phyloP scores from a whole-genome alignment of 2,329 filamentous ascomycete species.

The Colletotrichum tamarilloi region DNA sequence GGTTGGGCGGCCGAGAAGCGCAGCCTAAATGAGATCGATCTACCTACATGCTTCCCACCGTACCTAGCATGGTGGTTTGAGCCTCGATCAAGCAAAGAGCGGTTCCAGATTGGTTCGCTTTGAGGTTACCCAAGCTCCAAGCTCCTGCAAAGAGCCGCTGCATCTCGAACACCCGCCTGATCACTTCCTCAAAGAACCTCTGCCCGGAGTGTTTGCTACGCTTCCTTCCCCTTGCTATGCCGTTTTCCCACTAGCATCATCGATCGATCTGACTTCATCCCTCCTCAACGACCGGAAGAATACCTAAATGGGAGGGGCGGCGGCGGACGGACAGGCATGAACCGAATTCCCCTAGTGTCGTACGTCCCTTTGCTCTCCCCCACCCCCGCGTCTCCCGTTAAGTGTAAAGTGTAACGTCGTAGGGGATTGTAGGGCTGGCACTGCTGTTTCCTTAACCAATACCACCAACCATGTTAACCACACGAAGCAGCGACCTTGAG shows the following conservation, averaged over 20 bases:
- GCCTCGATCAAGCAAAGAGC: not conserved
- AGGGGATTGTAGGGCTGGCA: constrained; percentile 4
- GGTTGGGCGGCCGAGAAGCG: not conserved
- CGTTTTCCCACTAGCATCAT: not conserved
- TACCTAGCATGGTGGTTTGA: not conserved
- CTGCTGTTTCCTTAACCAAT: constrained; percentile 12
- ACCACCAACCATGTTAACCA: constrained; percentile 12
- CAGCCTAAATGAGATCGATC: not conserved
- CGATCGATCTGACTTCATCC: constrained; percentile 14
- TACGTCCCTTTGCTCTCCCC: not conserved
- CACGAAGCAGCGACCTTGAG: not conserved
- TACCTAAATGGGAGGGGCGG: not conserved
- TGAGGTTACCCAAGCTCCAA: not conserved
- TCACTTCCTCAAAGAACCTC: not conserved
- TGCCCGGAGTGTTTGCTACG: not conserved
- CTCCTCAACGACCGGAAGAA: constrained; percentile 10
- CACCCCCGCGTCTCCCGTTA: not conserved
- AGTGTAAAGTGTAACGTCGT: not conserved
- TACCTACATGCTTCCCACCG: not conserved
- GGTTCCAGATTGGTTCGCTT: not conserved
- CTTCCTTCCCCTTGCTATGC: not conserved
- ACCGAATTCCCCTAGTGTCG: not conserved
- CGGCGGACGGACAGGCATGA: not conserved
- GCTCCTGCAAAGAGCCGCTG: not conserved
- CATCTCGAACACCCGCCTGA: not conserved